Evolutionary conservation across 441 rosid genomes (phyloP), one percentile per base, ranked within the genome.

Genomic region (Gossypium trilobum): DNA sequence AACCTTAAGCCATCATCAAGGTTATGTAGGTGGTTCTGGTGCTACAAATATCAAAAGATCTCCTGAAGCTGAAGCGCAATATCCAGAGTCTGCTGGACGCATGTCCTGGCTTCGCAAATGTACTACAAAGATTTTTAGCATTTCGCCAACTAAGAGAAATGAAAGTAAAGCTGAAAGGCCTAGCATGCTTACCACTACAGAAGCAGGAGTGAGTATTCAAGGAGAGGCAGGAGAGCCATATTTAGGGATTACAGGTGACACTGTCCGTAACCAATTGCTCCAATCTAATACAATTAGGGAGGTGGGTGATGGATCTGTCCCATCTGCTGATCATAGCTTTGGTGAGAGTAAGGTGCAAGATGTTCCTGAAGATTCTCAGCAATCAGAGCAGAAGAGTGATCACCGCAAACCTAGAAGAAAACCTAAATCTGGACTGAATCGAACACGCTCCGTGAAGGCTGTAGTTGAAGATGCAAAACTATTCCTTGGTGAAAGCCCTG

Each of bases 31-130:
- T 82, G 78, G 71, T 42, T 69, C 81, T 68, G 82, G 68, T 76
- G 75, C 74, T 69, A 69, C 72, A 69, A 81, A 73, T 78, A 48
- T 25, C 68, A 77, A 77, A 56, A 82, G 69, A 68, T 79, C 86
- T 72, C 74, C 67, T 2, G 79, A 77, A 64, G 78, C 50, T 69
- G 81, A 83, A 67, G 68, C 68, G 60, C 75, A 78, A 59, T 59
- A 75, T 76, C 82, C 87, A 56, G 85, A 75, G 55, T 83, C 88
- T 78, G 80, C 75, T 64, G 82, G 89, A 66, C 82, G 16, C 46
- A 70, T 81, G 64, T 89, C 97, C 50, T 87, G 88, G 85, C 78
- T 89, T 29, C 90, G 80, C 19, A 91, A 77, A 82, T 83, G 89
- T 72, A 81, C 87, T 65, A 80, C 91, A 36, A 87, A 84, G 75